Conservation (phyloP, 163 green algal genomes). For the Scenedesmus sp. region DNA sequence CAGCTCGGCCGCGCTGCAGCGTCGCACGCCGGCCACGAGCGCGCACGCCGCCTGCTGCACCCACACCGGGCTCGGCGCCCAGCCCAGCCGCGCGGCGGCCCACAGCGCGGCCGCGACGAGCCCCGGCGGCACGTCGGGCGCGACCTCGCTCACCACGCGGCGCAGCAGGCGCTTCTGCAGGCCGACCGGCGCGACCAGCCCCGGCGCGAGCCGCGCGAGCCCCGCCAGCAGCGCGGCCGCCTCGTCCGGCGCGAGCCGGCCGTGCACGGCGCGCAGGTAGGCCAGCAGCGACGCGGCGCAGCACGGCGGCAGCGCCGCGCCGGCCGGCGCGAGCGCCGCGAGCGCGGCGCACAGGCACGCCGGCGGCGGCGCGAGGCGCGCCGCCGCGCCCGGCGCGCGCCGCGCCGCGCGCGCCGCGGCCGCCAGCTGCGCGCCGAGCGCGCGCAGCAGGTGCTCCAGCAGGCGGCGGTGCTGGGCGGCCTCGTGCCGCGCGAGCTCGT, state of each 20-base stretch:
- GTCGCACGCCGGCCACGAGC: background rate
- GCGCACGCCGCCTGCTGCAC: background rate
- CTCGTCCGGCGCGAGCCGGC: background rate
- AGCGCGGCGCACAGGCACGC: background rate
- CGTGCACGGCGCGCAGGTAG: background rate
- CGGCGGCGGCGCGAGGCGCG: background rate
- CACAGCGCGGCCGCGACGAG: constrained; percentile 5
- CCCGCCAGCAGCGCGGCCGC: background rate
- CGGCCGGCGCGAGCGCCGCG: background rate
- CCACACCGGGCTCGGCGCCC: background rate
- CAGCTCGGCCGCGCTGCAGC: constrained; percentile 7
- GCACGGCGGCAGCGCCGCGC: no score
- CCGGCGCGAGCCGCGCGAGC: background rate
- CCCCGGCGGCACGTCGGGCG: background rate
- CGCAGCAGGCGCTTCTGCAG: constrained; percentile 16
- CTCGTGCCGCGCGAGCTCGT: background rate
- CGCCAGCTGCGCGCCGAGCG: no score
- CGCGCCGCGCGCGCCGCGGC: no score
- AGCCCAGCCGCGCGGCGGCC: constrained; percentile 24
- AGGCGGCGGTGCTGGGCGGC: background rate
- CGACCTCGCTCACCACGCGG: background rate
- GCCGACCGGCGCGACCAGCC: background rate
- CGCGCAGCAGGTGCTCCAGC: constrained; percentile 10
- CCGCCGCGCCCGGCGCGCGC: no score
- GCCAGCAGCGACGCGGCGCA: background rate